phyloP scores from a whole-genome alignment of 2,329 filamentous ascomycete species.

The Colletotrichum navitas region DNA sequence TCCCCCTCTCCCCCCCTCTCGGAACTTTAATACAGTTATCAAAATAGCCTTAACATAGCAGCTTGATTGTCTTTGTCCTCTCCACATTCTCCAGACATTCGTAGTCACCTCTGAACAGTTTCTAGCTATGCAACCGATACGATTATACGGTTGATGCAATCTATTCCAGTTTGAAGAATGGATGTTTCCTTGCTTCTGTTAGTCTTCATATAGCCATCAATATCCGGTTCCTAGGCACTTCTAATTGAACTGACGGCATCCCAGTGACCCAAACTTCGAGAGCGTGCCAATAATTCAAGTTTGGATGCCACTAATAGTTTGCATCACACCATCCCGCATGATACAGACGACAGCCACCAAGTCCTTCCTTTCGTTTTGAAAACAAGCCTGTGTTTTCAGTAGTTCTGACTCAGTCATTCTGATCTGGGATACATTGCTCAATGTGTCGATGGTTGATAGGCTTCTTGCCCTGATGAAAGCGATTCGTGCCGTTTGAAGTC shows the following conservation, averaged over 20 bases:
- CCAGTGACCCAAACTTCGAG: background rate
- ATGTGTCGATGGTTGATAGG: background rate
- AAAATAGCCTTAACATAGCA: background rate
- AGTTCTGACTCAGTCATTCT: conserved; percentile 13
- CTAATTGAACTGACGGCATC: background rate
- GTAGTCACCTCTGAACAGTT: background rate
- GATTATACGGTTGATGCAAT: background rate
- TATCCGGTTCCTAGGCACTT: background rate
- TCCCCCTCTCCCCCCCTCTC: background rate
- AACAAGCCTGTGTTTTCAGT: background rate
- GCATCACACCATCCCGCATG: conserved; percentile 15
- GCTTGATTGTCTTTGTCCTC: background rate
- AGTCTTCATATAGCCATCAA: background rate
- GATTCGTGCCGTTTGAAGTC: conserved; percentile 19
- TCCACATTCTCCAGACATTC: background rate
- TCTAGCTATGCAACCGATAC: conserved; percentile 1
- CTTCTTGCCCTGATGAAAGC: conserved; percentile 2
- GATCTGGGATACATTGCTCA: background rate
- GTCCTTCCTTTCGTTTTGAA: background rate
- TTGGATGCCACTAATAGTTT: conserved; percentile 17
- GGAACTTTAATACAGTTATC: conserved; percentile 2
- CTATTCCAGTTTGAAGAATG: too few species aligned
- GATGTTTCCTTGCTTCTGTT: too few species aligned
- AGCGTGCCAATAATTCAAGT: background rate
- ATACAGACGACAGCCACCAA: conserved; percentile 33